Conservation (phyloP, 305 asterid species). For the Ajuga reptans region DNA sequence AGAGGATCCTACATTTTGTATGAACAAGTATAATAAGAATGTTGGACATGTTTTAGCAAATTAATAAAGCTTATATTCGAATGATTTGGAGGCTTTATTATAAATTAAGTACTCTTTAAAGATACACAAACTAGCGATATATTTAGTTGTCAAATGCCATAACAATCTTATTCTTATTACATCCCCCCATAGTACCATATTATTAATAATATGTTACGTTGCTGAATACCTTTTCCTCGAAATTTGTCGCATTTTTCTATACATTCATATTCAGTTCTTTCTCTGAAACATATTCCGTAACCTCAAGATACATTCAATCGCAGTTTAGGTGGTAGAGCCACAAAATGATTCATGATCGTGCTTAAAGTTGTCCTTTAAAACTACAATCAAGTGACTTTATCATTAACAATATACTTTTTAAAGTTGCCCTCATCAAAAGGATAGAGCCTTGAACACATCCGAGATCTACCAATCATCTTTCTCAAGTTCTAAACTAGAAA, state of each 20-base stretch:
- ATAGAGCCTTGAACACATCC: too few relatives aligned
- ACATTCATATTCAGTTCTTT: neutral
- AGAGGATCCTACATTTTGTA: neutral
- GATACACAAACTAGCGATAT: neutral
- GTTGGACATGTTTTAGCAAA: neutral
- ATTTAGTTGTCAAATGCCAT: neutral
- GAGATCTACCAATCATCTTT: too few relatives aligned
- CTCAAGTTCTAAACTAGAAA: too few relatives aligned
- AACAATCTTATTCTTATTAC: neutral
- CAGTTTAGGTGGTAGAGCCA: neutral
- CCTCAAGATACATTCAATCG: neutral
- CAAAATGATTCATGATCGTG: too few relatives aligned
- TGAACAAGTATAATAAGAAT: neutral
- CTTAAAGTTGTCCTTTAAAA: too few relatives aligned
- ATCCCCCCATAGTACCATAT: neutral
- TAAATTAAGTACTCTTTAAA: too few relatives aligned
- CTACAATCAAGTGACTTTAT: too few relatives aligned
- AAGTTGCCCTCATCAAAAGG: too few relatives aligned
- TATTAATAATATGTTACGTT: too few relatives aligned
- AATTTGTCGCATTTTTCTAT: neutral
- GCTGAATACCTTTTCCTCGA: neutral
- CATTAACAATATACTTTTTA: too few relatives aligned
- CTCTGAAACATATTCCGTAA: too few relatives aligned
- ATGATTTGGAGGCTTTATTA: neutral
- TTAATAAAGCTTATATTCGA: neutral